A percentile compares a stretch with the other conserved stretches of the same genome.
phyloP scores from a whole-genome alignment of 2,329 filamentous ascomycete species.

The Nothopassalora personata region DNA sequence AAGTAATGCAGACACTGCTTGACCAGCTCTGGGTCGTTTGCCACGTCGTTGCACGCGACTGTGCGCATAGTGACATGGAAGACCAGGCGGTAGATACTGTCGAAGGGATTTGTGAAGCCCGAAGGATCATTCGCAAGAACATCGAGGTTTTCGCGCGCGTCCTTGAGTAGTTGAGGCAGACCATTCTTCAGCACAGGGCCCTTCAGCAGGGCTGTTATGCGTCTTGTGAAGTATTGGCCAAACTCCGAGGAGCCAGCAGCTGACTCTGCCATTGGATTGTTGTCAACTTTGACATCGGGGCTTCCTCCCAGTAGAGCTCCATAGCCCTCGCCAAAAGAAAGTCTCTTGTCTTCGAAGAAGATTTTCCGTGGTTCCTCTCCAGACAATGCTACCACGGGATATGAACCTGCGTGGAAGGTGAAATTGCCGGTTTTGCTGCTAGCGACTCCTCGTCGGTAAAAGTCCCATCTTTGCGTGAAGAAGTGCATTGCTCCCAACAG shows the following conservation, averaged over 20 bases:
- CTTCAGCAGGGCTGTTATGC: slow-evolving; percentile 28
- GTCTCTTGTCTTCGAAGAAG: slow-evolving; percentile 43
- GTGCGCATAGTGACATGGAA: slow-evolving; percentile 56
- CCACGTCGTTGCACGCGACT: slow-evolving; percentile 51
- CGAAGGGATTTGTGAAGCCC: slow-evolving; percentile 49
- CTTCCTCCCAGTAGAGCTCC: slow-evolving; percentile 24
- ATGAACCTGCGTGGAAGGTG: slow-evolving; percentile 45
- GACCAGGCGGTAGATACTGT: slow-evolving; percentile 49
- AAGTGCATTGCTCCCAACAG: slow-evolving; percentile 43
- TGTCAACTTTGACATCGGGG: slow-evolving; percentile 31
- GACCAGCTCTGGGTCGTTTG: slow-evolving; percentile 41
- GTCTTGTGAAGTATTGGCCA: slow-evolving; percentile 22
- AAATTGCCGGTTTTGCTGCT: slow-evolving; percentile 41
- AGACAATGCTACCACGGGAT: slow-evolving; percentile 43
- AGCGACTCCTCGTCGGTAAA: slow-evolving; percentile 34
- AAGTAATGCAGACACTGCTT: slow-evolving; percentile 43
- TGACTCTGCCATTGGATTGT: slow-evolving; percentile 17
- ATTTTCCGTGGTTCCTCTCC: slow-evolving; percentile 40
- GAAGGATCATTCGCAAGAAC: slow-evolving; percentile 31
- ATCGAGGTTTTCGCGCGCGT: slow-evolving; percentile 38
- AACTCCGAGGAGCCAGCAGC: slow-evolving; percentile 14
- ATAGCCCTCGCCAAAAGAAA: slow-evolving; percentile 44
- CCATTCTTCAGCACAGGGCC: slow-evolving; percentile 22
- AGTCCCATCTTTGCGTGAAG: slow-evolving; percentile 45
- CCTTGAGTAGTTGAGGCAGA: slow-evolving; percentile 42